Percentiles rank a stretch among this genome's conserved stretches.
Conservation (phyloP, 2,329 filamentous ascomycete genomes). For the Colletotrichum ledebouriae region DNA sequence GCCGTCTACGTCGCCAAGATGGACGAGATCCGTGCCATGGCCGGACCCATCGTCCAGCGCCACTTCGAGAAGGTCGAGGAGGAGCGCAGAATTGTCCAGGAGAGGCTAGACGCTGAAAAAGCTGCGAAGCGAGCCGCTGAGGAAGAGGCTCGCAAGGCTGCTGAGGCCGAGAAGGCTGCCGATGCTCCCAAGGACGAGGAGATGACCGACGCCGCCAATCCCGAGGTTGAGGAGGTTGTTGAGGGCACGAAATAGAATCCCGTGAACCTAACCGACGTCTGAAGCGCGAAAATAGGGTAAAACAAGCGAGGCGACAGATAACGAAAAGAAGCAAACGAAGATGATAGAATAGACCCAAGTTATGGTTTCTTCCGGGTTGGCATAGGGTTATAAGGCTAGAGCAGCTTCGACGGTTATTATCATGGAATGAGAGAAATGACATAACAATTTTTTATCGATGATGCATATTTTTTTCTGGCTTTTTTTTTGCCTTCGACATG, state of each 20-base stretch:
- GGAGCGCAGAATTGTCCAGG: slow-evolving; percentile 83
- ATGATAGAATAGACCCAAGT: slow-evolving; percentile 43
- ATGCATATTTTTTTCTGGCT: not conserved
- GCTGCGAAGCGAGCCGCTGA: slow-evolving; percentile 78
- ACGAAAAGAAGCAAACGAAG: slow-evolving; percentile 36
- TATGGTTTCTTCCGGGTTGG: slow-evolving; percentile 41
- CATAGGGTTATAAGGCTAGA: slow-evolving; percentile 43
- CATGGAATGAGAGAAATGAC: slow-evolving; percentile 43
- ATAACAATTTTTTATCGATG: slow-evolving; percentile 35
- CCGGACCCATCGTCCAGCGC: slow-evolving; percentile 91
- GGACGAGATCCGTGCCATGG: slow-evolving; percentile 92
- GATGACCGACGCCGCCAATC: slow-evolving; percentile 73
- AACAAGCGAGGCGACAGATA: slow-evolving; percentile 1
- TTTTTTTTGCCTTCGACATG: too few relatives aligned
- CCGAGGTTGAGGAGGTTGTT: slow-evolving; percentile 62
- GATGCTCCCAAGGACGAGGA: slow-evolving; percentile 69
- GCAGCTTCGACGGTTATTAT: slow-evolving; percentile 37
- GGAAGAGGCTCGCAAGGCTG: slow-evolving; percentile 68
- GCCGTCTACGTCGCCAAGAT: slow-evolving; percentile 94
- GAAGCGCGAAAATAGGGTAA: not conserved
- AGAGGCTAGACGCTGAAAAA: slow-evolving; percentile 82
- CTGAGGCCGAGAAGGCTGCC: slow-evolving; percentile 63
- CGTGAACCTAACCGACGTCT: slow-evolving; percentile 11
- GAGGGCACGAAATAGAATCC: slow-evolving; percentile 48
- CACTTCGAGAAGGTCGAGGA: slow-evolving; percentile 95